Evolutionary conservation across 768 basidiomycete genomes (phyloP), one percentile per base, ranked within the genome.

Genomic region (Termitomyces sp.): DNA sequence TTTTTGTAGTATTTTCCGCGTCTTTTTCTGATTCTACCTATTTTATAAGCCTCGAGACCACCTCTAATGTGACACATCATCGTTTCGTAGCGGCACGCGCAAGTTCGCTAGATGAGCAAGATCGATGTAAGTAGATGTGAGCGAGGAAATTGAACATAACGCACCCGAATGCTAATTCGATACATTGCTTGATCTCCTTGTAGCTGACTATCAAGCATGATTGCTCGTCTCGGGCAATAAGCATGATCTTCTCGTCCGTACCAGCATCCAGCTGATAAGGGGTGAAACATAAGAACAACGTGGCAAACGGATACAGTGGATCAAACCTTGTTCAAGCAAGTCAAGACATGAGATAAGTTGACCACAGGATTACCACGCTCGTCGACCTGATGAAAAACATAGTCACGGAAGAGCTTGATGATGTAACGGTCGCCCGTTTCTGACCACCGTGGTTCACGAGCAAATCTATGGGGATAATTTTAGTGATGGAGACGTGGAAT

Each of bases 341-440:
- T 83, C 23, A 99, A 73, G 11, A 99, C 95, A 72, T 98, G 95
- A 0, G 86, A 82, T 58, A 99, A 72, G 67, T 95, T 94, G 55
- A 98, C 78, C 17, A 97, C 84, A 0, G 97, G 95, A 53, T 88
- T 85, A 10, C 93, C 91, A 62, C 83, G 80, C 66, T 94, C 91
- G 61, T 97, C 94, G 42, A 97, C 88, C 70, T 97, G 94, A 67
- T 99, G 97, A 71, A 99, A 99, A 26, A 99, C 94, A 64, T 91
- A 95, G 70, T 99, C 97, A 17, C 97, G 83, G 80, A 99, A 98
- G 46, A 99, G 81, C 77, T 97, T 98, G 77, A 99, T 82, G 67
- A 98, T 93, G 69, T 99, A 99, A 59, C 96, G 78, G 66, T 99
- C 97, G 1, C 97, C 97, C 0, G 97, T 98, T 67, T 99, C 97